A percentile compares a stretch with the other conserved stretches of the same genome.
phyloP scores from a whole-genome alignment of 2,329 filamentous ascomycete species.

The Lanzia echinophila region DNA sequence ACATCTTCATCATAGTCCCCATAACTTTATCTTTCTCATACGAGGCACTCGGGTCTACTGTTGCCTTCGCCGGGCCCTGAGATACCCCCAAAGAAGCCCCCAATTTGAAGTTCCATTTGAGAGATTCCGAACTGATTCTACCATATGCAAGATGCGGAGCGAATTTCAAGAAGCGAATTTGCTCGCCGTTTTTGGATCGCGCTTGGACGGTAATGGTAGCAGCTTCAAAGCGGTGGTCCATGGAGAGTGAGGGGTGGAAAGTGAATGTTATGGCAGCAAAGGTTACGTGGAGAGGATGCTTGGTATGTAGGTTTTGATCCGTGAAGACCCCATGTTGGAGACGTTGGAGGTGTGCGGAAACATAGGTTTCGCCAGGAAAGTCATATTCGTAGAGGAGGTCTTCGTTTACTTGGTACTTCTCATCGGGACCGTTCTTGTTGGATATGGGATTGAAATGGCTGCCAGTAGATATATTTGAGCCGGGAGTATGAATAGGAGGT shows the following conservation, averaged over 20 bases:
- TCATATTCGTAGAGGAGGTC: constrained; percentile 42
- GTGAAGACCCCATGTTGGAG: constrained; percentile 43
- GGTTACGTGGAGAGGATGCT: constrained; percentile 37
- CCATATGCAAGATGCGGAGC: constrained; percentile 42
- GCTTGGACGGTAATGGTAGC: background rate
- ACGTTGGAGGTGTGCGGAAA: constrained; percentile 43
- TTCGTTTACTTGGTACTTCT: constrained; percentile 28
- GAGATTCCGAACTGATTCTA: constrained; percentile 15
- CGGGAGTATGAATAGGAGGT: background rate
- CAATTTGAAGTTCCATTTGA: constrained; percentile 23
- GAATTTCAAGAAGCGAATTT: constrained; percentile 41
- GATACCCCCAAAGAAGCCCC: constrained; percentile 36
- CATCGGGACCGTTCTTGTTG: constrained; percentile 19
- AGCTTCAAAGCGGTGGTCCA: background rate
- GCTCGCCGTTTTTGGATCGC: constrained; percentile 25
- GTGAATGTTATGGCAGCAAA: constrained; percentile 44
- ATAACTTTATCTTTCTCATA: constrained; percentile 19
- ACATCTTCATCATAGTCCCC: constrained; percentile 25
- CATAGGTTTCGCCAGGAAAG: constrained; percentile 41
- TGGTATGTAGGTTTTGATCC: constrained; percentile 36
- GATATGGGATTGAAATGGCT: background rate
- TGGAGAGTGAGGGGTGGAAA: constrained; percentile 35
- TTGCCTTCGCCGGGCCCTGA: constrained; percentile 31
- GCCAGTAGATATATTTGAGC: background rate
- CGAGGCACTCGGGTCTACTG: constrained; percentile 12